Conservation (phyloP, 1,284 basidiomycete genomes). For the Ceratobasidium sp. region DNA sequence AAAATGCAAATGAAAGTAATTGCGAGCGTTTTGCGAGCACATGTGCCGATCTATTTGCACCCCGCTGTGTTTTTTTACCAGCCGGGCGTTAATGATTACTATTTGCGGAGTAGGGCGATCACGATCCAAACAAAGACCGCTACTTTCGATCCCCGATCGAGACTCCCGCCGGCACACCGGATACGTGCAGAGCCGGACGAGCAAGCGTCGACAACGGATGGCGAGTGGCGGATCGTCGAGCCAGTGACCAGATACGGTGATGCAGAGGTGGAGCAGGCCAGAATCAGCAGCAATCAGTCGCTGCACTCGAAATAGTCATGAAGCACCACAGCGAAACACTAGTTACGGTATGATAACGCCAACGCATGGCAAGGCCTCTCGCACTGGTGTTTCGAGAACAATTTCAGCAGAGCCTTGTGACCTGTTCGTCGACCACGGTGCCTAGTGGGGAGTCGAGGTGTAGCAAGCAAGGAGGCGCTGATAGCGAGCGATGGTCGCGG, state of each 20-base stretch:
- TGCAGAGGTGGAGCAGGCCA: background rate
- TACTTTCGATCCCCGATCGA: slow-evolving; percentile 8
- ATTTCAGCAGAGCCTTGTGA: background rate
- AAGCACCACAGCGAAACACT: background rate
- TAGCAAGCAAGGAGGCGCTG: background rate
- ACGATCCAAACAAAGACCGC: slow-evolving; percentile 5
- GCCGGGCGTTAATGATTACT: background rate
- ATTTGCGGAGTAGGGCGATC: background rate
- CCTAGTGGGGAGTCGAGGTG: background rate
- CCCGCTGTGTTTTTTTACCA: background rate
- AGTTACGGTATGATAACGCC: too few relatives aligned
- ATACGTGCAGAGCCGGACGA: background rate
- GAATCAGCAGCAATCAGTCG: slow-evolving; percentile 2
- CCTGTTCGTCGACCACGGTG: background rate
- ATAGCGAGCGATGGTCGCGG: background rate
- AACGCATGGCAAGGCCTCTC: background rate
- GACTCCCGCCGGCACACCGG: background rate
- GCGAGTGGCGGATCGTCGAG: background rate
- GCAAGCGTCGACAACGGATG: background rate
- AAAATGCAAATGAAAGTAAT: background rate
- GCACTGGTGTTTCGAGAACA: background rate
- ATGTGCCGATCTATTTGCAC: too few relatives aligned
- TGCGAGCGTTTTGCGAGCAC: background rate
- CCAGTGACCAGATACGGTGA: background rate
- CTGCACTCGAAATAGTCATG: background rate